A percentile compares a stretch with the other conserved stretches of the same genome.
phyloP scores from a whole-genome alignment of 495 filamentous ascomycete genomes.

The Aspergillus sparsus region DNA sequence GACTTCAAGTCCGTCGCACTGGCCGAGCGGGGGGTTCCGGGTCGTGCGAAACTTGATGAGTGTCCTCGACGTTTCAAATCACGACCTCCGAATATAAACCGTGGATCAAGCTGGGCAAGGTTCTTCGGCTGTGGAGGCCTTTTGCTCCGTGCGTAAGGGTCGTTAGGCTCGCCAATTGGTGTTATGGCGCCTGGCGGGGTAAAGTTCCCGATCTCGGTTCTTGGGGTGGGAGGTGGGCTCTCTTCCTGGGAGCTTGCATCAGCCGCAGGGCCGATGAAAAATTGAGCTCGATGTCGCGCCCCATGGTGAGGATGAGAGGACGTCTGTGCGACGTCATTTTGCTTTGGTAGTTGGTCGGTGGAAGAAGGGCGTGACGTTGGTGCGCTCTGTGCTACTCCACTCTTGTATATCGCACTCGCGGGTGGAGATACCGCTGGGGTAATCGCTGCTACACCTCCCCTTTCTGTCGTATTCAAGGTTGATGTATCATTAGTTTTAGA shows the following conservation, averaged over 20 bases:
- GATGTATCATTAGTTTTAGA: slow-evolving; percentile 33
- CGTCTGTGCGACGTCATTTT: slow-evolving; percentile 43
- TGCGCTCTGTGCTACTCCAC: slow-evolving; percentile 35
- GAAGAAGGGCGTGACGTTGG: slow-evolving; percentile 50
- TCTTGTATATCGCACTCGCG: slow-evolving; percentile 33
- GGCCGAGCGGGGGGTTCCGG: slow-evolving; percentile 43
- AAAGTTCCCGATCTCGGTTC: slow-evolving; percentile 53
- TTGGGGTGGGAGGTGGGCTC: slow-evolving; percentile 58
- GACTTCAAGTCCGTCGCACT: slow-evolving; percentile 51
- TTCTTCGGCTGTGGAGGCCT: slow-evolving; percentile 71
- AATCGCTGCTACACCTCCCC: slow-evolving; percentile 60
- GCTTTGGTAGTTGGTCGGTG: slow-evolving; percentile 42
- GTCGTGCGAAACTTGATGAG: slow-evolving; percentile 34
- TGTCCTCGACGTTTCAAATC: slow-evolving; percentile 51
- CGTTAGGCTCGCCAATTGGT: slow-evolving; percentile 77
- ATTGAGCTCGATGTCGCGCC: slow-evolving; percentile 65
- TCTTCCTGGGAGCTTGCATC: slow-evolving; percentile 54
- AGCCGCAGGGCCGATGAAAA: slow-evolving; percentile 66
- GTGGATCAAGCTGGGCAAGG: slow-evolving; percentile 69
- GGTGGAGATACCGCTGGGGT: slow-evolving; percentile 47
- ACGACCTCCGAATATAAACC: slow-evolving; percentile 76
- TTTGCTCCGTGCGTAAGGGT: slow-evolving; percentile 84
- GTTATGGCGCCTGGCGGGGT: slow-evolving; percentile 71
- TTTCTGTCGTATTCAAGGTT: slow-evolving; percentile 33
- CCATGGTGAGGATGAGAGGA: slow-evolving; percentile 37